These are phyloP conservation scores for Tetrapisispora pingtungensis DNA, from an alignment of 805 yeast species.

Conservation along the genomic window DNA sequence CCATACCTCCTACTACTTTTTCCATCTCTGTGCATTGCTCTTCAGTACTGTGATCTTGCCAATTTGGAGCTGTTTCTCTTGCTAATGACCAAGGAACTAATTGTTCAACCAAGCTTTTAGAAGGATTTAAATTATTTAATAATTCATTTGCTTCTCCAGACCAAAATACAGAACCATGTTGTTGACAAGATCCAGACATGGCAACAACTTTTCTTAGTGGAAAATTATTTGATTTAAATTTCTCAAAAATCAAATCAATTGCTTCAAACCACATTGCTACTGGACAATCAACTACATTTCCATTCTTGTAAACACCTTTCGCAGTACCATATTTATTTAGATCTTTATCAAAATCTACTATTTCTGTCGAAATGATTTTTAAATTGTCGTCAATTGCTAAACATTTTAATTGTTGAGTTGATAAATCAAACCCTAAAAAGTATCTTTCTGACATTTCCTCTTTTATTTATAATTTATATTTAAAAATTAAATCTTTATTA, in stretches of 20 bases:
- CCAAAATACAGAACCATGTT: constrained; percentile 88
- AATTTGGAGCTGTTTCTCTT: constrained; percentile 64
- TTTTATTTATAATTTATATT: too few relatives aligned
- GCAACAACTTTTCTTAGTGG: constrained; percentile 53
- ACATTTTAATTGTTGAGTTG: constrained; percentile 82
- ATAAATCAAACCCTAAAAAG: constrained; percentile 71
- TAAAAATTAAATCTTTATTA: too few relatives aligned
- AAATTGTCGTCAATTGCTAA: constrained; percentile 50
- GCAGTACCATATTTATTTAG: constrained; percentile 50
- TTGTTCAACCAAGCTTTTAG: constrained; percentile 35
- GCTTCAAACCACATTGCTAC: constrained; percentile 90
- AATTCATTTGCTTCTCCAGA: constrained; percentile 36
- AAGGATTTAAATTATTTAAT: constrained; percentile 30
- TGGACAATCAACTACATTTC: constrained; percentile 59
- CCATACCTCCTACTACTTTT: constrained; percentile 47
- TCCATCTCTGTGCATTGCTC: constrained; percentile 57
- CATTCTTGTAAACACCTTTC: constrained; percentile 61
- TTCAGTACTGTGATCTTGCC: constrained; percentile 91
- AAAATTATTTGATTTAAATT: constrained; percentile 41
- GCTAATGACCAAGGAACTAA: constrained; percentile 46
- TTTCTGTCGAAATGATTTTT: constrained; percentile 43
- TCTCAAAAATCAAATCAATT: constrained; percentile 48
- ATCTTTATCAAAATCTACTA: constrained; percentile 64
- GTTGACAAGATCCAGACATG: constrained; percentile 82
- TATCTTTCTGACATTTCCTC: constrained; percentile 3